Conservation (phyloP, 345 rosid genomes). For the Erysimum cheiranthoides region DNA sequence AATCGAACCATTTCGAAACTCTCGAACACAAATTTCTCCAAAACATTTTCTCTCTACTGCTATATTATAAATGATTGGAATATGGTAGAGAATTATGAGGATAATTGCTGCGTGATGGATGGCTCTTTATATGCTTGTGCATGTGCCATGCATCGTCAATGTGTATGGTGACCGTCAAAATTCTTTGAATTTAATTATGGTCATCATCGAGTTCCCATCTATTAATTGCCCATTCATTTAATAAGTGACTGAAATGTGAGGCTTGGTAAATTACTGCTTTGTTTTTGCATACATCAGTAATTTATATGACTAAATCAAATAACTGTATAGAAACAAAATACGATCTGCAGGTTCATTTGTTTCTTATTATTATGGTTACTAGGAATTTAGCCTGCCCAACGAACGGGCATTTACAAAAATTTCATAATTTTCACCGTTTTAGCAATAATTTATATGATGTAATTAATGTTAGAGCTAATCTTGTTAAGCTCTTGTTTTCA, state of each 20-base stretch:
- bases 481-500: too few species aligned
- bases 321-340: background rate
- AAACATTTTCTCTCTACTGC: constrained; percentile 12
- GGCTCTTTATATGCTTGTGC: constrained; percentile 27
- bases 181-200: constrained; percentile 6
- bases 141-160: constrained; percentile 16
- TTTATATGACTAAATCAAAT: too few species aligned
- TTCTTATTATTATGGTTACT: background rate
- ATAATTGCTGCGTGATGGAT: background rate
- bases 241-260: background rate
- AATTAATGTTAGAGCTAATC: too few species aligned
- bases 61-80: background rate
- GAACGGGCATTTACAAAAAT: too few species aligned
- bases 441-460: too few species aligned
- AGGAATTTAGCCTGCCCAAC: background rate
- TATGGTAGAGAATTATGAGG: background rate
- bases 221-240: background rate
- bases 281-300: background rate
- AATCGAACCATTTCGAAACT: constrained; percentile 29
- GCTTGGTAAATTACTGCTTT: background rate
- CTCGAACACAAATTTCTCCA: constrained; percentile 12
- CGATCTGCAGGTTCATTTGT: background rate
- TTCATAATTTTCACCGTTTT: too few species aligned
- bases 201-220: background rate
- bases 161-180: constrained; percentile 23